Evolutionary conservation across 208 protist genomes (phyloP), one percentile per base, ranked within the genome.

Genomic region (Wallacemonas sp.): DNA sequence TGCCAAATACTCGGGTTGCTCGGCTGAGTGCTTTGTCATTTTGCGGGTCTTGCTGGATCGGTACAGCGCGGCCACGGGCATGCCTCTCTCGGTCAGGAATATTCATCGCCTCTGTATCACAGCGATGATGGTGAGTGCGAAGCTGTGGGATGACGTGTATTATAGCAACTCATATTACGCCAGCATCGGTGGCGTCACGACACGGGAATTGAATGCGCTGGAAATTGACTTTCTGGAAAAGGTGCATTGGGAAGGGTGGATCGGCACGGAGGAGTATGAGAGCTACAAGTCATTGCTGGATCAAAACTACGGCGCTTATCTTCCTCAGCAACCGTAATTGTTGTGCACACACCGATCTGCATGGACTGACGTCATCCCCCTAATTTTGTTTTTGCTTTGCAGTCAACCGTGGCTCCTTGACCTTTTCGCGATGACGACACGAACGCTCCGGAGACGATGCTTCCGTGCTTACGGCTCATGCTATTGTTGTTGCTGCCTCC

Each of bases 101-200:
- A 73, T 96, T 19, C 91, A 98, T 59, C 88, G 93, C n/a, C 73
- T 97, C 36, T 72, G 94, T 42, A 82, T 97, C 36, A 93, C 88
- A 15, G 84, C 86, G 36, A 75, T 94, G 31, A 82, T 97, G 44
- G 61, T 96, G 28, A 90, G 93, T 24, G 79, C 84, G 24, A 98
- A 98, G 80, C 80, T 86, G 60, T 83, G 91, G 31, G 93, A 98
- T 64, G 96, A 98, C 62, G 47, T 75, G 12, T 97, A 89, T 59
- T 97, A 91, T 56, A 93, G 86, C 55, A 98, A 97, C 62, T 72
- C 72, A 8, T 97, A 94, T 74, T 98, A 96, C 75, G 82, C 91
- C 28, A 84, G 92, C 34, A 86, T 97, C 22, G 96, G 94, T 42
- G 94, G 93, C 34, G 76, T 98, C 21, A 59, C 51, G 11, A 70